A percentile compares a stretch with the other conserved stretches of the same genome.
Evolutionary conservation across 805 yeast genomes (phyloP).

Genomic region (Candida boleticola): DNA sequence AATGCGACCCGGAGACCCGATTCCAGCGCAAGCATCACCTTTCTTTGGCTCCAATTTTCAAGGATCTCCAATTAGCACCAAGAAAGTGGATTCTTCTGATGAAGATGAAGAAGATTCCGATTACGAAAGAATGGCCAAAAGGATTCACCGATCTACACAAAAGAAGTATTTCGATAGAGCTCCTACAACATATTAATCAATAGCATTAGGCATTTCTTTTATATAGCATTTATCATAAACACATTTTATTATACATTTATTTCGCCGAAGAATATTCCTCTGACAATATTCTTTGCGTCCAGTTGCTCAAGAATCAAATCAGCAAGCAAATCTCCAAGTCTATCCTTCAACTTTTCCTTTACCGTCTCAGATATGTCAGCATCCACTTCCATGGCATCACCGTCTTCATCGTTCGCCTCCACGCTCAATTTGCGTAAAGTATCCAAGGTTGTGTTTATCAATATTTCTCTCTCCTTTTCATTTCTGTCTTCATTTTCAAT

Average conservation of each 20-base stretch:
- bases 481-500: conserved; percentile 42
- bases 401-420: conserved; percentile 16
- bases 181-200: background rate
- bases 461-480: conserved; percentile 43
- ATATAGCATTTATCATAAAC: background rate
- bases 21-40: conserved; percentile 34
- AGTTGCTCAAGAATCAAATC: conserved; percentile 45
- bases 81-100: conserved; percentile 5
- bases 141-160: background rate
- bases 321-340: conserved; percentile 63
- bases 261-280: conserved; percentile 77
- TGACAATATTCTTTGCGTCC: conserved; percentile 49
- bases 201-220: background rate
- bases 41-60: conserved; percentile 22
- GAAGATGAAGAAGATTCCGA: conserved; percentile 10
- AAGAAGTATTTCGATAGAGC: conserved; percentile 6
- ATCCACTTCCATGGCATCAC: conserved; percentile 34
- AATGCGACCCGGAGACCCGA: conserved; percentile 36
- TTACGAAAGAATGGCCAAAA: conserved; percentile 6
- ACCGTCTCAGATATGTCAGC: conserved; percentile 31
- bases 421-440: conserved; percentile 51
- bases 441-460: conserved; percentile 50
- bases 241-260: conserved; percentile 14
- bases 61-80: conserved; percentile 14
- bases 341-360: conserved; percentile 44